Evolutionary conservation across 2,329 filamentous ascomycete genomes (phyloP).

Genomic region (Aaosphaeria pasadenensis): DNA sequence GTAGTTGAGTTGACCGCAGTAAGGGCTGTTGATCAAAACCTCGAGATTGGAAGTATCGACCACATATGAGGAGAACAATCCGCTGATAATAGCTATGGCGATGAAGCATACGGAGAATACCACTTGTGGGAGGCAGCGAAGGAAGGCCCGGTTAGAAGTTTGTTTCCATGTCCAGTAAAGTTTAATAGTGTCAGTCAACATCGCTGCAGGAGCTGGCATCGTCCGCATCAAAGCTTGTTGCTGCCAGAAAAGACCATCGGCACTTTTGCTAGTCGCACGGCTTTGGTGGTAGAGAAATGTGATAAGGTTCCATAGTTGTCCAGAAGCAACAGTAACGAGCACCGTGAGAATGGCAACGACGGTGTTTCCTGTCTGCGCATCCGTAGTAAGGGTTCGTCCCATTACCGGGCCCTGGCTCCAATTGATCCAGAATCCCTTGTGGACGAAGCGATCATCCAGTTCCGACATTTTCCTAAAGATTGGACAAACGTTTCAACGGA

Average conservation of each 20-base stretch:
- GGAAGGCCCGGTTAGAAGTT: constrained; percentile 4
- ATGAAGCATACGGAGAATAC: neutral
- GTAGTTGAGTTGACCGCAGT: neutral
- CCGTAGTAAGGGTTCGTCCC: neutral
- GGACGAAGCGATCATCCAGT: neutral
- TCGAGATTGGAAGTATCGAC: neutral
- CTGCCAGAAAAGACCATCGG: constrained; percentile 11
- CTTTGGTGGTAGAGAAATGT: neutral
- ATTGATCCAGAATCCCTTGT: constrained; percentile 1
- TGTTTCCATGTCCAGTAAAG: constrained; percentile 9
- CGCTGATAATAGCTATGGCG: neutral
- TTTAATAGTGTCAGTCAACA: constrained; percentile 9
- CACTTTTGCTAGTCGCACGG: constrained; percentile 3
- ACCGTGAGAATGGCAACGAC: neutral
- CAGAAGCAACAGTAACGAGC: neutral
- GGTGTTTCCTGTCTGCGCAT: neutral
- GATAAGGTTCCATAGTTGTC: neutral
- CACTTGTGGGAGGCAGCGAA: constrained; percentile 2
- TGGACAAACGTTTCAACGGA: neutral
- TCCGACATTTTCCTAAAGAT: neutral
- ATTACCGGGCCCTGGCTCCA: neutral
- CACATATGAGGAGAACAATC: neutral
- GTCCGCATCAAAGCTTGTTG: constrained; percentile 12
- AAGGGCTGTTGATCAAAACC: neutral
- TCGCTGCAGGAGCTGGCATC: constrained; percentile 7